A percentile compares a stretch with the other conserved stretches of the same genome.
Evolutionary conservation across 345 rosid genomes (phyloP).

Genomic region (Moricandia moricandioides): DNA sequence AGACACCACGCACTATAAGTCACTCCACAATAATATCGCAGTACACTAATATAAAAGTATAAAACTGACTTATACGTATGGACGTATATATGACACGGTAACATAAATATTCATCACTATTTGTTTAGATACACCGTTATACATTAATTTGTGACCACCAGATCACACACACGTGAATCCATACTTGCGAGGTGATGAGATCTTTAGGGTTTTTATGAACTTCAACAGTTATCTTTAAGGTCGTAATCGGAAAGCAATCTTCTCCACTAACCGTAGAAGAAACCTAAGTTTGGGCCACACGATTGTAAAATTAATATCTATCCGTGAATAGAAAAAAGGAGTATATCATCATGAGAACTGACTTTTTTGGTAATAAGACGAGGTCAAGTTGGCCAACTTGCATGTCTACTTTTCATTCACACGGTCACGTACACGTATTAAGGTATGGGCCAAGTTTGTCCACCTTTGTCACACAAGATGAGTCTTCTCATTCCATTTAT

Average conservation of each 20-base stretch:
- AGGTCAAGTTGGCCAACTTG: conserved; percentile 36
- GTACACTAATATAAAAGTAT: not conserved
- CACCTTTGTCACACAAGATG: conserved; percentile 24
- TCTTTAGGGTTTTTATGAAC: not conserved
- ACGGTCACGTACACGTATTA: conserved; percentile 22
- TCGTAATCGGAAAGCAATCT: conserved; percentile 26
- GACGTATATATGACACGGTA: not conserved
- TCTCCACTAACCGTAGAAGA: conserved; percentile 29
- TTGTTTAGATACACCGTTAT: too few species aligned
- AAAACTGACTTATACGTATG: not conserved
- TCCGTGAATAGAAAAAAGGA: not conserved
- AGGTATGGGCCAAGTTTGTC: conserved; percentile 30
- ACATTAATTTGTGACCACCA: not conserved
- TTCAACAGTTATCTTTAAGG: conserved; percentile 21
- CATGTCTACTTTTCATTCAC: conserved; percentile 25
- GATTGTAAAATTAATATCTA: conserved; percentile 10
- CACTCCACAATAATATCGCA: not conserved
- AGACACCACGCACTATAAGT: conserved; percentile 10
- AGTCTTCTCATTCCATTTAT: conserved; percentile 24
- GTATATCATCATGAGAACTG: conserved; percentile 23
- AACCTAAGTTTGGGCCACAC: conserved; percentile 18
- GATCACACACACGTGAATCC: conserved; percentile 25
- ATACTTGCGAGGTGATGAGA: not conserved
- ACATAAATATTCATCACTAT: too few species aligned
- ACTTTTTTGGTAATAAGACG: conserved; percentile 28